phyloP scores from a whole-genome alignment of 192 early-diverging fungal species.

The Paraglomus brasilianum region DNA sequence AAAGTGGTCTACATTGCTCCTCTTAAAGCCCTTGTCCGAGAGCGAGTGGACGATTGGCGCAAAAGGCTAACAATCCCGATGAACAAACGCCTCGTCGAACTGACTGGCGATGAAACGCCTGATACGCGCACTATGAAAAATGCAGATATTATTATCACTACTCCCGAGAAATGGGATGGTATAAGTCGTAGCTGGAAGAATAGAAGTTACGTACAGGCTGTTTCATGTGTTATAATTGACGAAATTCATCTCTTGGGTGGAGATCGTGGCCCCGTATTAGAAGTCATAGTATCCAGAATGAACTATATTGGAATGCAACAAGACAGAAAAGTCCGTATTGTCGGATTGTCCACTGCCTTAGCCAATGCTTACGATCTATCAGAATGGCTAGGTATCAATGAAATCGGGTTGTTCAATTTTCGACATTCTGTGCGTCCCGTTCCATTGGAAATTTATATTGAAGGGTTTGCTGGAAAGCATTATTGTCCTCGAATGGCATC shows the following conservation, averaged over 20 bases:
- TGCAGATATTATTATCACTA: slow-evolving; percentile 97
- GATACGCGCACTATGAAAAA: slow-evolving; percentile 80
- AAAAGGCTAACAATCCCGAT: slow-evolving; percentile 64
- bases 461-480: slow-evolving; percentile 94
- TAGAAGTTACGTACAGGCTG: slow-evolving; percentile 83
- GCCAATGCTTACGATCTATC: slow-evolving; percentile 96
- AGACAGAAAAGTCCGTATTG: slow-evolving; percentile 76
- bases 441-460: slow-evolving; percentile 95
- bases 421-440: slow-evolving; percentile 95
- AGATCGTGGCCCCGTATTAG: slow-evolving; percentile 95
- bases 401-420: slow-evolving; percentile 94
- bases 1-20: slow-evolving; percentile 99
- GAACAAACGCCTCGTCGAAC: slow-evolving; percentile 84
- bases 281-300: slow-evolving; percentile 98
- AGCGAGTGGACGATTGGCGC: slow-evolving; percentile 90
- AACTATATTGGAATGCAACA: slow-evolving; percentile 91
- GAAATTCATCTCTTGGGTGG: slow-evolving; percentile 98
- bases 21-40: slow-evolving; percentile 94
- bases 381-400: slow-evolving; percentile 92
- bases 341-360: slow-evolving; percentile 93
- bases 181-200: slow-evolving; percentile 90
- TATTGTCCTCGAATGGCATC: slow-evolving; percentile 98
- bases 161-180: slow-evolving; percentile 99
- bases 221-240: slow-evolving; percentile 94
- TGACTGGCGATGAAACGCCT: slow-evolving; percentile 95